These are phyloP conservation scores for Gentiana dahurica DNA, from an alignment of 257 asterid species.

Conservation along the genomic window DNA sequence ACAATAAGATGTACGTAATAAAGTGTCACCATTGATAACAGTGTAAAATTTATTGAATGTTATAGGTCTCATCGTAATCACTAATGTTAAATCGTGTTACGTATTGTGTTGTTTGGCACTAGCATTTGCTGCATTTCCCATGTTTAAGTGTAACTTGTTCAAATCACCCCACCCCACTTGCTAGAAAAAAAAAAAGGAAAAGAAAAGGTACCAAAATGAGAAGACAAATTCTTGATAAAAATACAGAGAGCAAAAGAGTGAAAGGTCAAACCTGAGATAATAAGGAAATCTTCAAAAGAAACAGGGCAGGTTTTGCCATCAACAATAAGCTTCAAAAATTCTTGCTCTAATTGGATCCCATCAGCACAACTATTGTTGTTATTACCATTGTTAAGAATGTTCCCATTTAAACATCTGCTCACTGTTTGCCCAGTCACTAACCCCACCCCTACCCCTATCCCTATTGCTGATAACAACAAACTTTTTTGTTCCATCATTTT, in stretches of 20 bases:
- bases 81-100: no score
- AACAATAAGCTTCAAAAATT: conserved; percentile 47
- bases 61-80: no score
- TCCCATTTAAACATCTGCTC: conserved; percentile 13
- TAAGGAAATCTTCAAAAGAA: conserved; percentile 68
- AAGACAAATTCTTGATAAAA: neutral
- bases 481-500: conserved; percentile 74
- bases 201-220: neutral
- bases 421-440: conserved; percentile 64
- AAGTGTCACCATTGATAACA: no score
- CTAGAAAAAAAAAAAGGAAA: neutral
- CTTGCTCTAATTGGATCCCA: conserved; percentile 46
- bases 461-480: conserved; percentile 67
- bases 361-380: conserved; percentile 15
- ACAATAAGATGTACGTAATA: no score
- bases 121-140: no score
- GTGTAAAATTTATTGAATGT: no score
- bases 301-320: conserved; percentile 48
- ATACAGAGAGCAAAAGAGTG: neutral
- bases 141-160: no score
- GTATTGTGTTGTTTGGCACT: no score
- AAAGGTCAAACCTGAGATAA: conserved; percentile 52
- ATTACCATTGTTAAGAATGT: conserved; percentile 1
- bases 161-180: neutral
- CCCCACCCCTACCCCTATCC: conserved; percentile 89